These are phyloP conservation scores for Pigoraptor vietnamica DNA, from an alignment of 78 protist species.

Conservation along the genomic window DNA sequence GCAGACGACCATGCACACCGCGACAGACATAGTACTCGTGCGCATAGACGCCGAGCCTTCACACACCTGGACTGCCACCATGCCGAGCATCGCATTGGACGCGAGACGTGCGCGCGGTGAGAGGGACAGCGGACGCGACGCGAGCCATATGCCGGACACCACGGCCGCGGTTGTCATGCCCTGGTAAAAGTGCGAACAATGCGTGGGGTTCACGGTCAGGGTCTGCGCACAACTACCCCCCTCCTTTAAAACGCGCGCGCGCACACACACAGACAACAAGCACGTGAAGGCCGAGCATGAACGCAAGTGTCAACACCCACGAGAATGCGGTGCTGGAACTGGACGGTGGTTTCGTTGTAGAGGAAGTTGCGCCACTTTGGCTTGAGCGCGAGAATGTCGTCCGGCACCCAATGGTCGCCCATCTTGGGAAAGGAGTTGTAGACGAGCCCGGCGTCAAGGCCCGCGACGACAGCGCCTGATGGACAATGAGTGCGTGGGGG, in stretches of 20 bases:
- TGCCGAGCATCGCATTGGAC: conserved; percentile 29
- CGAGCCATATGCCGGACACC: neutral
- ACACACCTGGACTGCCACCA: conserved; percentile 69
- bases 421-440: conserved; percentile 83
- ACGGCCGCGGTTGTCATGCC: conserved; percentile 19
- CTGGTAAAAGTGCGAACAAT: neutral
- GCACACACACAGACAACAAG: neutral
- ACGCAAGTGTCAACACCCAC: conserved; percentile 1
- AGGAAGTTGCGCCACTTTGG: conserved; percentile 57
- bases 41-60: too few species aligned
- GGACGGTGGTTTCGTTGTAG: conserved; percentile 76
- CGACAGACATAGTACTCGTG: neutral
- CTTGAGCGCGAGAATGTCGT: conserved; percentile 40
- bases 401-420: conserved; percentile 66
- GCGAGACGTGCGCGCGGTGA: conserved; percentile 45
- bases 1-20: neutral
- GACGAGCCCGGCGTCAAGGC: conserved; percentile 87
- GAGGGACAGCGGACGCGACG: conserved; percentile 4
- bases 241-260: too few species aligned
- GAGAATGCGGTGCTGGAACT: conserved; percentile 70
- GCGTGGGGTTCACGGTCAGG: neutral
- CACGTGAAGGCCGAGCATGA: neutral
- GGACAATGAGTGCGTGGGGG: neutral
- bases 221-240: neutral
- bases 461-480: conserved; percentile 90